Evolutionary conservation across 169 alveolate species (phyloP), one percentile per base, ranked within the genome.

Genomic region (Hammondia hammondi): DNA sequence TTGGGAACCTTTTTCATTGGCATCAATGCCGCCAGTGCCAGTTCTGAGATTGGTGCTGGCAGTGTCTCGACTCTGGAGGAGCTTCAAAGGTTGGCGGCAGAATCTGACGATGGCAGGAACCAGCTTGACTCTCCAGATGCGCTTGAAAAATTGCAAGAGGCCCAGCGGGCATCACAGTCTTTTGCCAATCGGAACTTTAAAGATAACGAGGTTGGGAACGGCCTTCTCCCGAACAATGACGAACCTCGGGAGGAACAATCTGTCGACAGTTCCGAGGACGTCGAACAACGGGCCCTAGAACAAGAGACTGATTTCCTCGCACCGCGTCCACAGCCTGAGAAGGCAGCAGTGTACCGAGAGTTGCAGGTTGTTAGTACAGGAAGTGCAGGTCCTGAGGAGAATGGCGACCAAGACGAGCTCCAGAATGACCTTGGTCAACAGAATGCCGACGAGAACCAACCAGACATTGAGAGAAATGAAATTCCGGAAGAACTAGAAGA

Each of bases 1-100:
- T 77, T 77, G 27, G 87, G 87, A 77, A 77, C 87, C 48, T 39
- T 77, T 39, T 32, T 77, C 87, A 39, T 77, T 19, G 87, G 87
- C 48, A 17, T 77, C 21, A 17, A 52, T 46, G 43, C 87, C 48
- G 46, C 48, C 45, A 39, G 43, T 32, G 87, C 87, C 46, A 77
- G 87, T 39, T 37, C 45, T 39, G 43, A 0, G 48, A 43, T 39
- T 32, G 87, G 32, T 39, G 87, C 48, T 17, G 46, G 43, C 32
- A 19, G 43, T 19, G 87, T 17, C 32, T 56, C 2, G 43, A 1
- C 87, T 29, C 43, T 6, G 87, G 87, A 32, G 39, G 87, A 77
- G 48, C 87, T 77, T 24, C 87, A 77, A 46, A 77, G 87, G 3
- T 17, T 77, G 43, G 48, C 39, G 12, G 87, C 45, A 17, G 46